Percentiles rank a stretch among this genome's conserved stretches.
phyloP scores from a whole-genome alignment of 148 eudicot species.

The Camellia lanceoleosa region DNA sequence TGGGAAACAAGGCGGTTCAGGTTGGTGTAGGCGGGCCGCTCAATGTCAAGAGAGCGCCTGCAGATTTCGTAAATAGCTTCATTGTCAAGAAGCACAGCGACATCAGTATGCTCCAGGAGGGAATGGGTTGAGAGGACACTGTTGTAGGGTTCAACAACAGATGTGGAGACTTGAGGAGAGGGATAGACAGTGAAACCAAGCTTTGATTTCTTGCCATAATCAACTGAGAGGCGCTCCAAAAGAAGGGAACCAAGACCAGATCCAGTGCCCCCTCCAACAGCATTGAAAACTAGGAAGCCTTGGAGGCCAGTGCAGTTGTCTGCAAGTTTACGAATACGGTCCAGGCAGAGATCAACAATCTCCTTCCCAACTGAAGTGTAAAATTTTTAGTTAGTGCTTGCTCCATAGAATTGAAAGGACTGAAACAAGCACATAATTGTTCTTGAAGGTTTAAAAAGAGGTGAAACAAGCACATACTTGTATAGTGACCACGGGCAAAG shows the following conservation, averaged over 20 bases:
- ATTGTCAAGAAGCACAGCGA: conserved; percentile 17
- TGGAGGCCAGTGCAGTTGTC: conserved; percentile 21
- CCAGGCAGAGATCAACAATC: conserved; percentile 19
- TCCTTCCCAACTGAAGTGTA: conserved; percentile 15
- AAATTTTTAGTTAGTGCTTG: neutral
- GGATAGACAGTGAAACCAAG: conserved; percentile 20
- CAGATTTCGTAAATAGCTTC: conserved; percentile 16
- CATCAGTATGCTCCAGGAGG: conserved; percentile 14
- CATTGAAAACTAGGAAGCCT: conserved; percentile 18
- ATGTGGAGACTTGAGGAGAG: conserved; percentile 21
- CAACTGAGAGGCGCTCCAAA: conserved; percentile 18
- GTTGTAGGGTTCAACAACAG: conserved; percentile 18
- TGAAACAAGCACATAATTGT: neutral
- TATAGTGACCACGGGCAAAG: conserved; percentile 41
- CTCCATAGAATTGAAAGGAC: neutral
- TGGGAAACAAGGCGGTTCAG: conserved; percentile 16
- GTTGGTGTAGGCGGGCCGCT: conserved; percentile 18
- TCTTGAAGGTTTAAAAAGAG: neutral
- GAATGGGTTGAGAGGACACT: conserved; percentile 18
- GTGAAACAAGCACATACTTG: conserved; percentile 18
- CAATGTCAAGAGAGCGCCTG: conserved; percentile 20
- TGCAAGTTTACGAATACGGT: conserved; percentile 16
- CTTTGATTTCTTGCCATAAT: conserved; percentile 16
- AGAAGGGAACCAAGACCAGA: conserved; percentile 18
- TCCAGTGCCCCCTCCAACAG: conserved; percentile 18